These are phyloP conservation scores for Aspergillus quadricinctus DNA, from an alignment of 2,329 filamentous ascomycete species.

Conservation along the genomic window DNA sequence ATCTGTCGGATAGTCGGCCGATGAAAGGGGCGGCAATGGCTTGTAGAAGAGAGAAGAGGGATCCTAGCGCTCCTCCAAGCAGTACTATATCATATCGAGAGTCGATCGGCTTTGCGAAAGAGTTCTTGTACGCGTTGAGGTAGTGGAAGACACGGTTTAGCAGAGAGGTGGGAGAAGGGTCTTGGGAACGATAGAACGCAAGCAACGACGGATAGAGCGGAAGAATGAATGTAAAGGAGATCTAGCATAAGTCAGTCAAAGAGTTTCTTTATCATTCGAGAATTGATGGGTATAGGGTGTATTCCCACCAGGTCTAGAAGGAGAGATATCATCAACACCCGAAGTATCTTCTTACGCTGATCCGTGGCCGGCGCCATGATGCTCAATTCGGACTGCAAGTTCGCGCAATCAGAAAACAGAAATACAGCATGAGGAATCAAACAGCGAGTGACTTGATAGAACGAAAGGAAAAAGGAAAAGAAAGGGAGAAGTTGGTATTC, in stretches of 20 bases:
- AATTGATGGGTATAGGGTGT: neutral
- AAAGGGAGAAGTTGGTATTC: neutral
- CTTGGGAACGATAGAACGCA: constrained; percentile 89
- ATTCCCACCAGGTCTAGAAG: constrained; percentile 76
- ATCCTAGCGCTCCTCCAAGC: constrained; percentile 87
- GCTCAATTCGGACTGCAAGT: neutral
- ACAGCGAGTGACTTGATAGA: neutral
- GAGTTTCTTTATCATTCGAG: neutral
- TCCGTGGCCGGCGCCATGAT: constrained; percentile 37
- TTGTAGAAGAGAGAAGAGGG: constrained; percentile 88
- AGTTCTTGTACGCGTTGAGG: constrained; percentile 90
- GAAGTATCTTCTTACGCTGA: constrained; percentile 73
- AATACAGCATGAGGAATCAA: neutral
- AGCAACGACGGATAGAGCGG: constrained; percentile 93
- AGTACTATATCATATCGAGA: constrained; percentile 96
- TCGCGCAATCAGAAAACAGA: neutral
- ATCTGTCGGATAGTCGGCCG: constrained; percentile 77
- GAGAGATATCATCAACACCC: constrained; percentile 82
- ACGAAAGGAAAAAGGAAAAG: neutral
- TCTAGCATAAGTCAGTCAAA: constrained; percentile 50
- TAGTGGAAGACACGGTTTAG: constrained; percentile 75
- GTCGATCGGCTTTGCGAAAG: constrained; percentile 88
- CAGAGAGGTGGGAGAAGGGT: constrained; percentile 60
- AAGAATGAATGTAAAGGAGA: constrained; percentile 97
- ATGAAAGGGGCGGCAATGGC: constrained; percentile 90